A percentile compares a stretch with the other conserved stretches of the same genome.
Evolutionary conservation across 192 early-diverging fungal genomes (phyloP).

Genomic region (Coemansia sp.): DNA sequence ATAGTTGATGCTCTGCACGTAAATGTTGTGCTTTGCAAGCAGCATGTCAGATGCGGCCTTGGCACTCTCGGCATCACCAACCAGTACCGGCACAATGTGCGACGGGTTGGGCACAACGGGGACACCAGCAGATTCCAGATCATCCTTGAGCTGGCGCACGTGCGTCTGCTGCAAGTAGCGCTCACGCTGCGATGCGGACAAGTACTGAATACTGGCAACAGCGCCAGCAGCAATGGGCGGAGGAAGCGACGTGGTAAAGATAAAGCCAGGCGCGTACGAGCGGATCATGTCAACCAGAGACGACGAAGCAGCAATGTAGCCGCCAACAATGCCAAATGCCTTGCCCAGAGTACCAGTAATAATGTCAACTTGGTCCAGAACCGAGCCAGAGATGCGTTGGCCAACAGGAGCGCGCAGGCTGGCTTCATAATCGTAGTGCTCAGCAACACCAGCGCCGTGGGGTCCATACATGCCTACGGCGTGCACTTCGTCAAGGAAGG

Average conservation of each 20-base stretch:
- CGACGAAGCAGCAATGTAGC: conserved; percentile 91
- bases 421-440: conserved; percentile 83
- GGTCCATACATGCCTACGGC: conserved; percentile 99
- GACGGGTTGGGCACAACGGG: conserved; percentile 98
- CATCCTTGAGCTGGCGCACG: conserved; percentile 82
- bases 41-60: conserved; percentile 94
- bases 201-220: conserved; percentile 87
- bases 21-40: conserved; percentile 84
- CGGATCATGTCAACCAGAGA: conserved; percentile 91
- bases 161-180: conserved; percentile 91
- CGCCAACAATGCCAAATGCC: conserved; percentile 95
- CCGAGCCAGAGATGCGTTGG: conserved; percentile 52
- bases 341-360: conserved; percentile 96
- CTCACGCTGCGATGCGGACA: conserved; percentile 81
- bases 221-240: conserved; percentile 89
- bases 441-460: conserved; percentile 90
- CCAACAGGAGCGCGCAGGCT: conserved; percentile 53
- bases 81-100: conserved; percentile 97
- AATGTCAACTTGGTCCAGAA: conserved; percentile 89
- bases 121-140: conserved; percentile 76
- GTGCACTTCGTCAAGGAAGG: conserved; percentile 96
- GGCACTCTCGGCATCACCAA: conserved; percentile 93
- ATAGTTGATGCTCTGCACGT: conserved; percentile 99
- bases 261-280: conserved; percentile 97
- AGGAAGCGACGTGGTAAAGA: conserved; percentile 98